Base-by-base conservation (phyloP, 208 protist genomes). In the Acanthamoeba divionensis region DNA sequence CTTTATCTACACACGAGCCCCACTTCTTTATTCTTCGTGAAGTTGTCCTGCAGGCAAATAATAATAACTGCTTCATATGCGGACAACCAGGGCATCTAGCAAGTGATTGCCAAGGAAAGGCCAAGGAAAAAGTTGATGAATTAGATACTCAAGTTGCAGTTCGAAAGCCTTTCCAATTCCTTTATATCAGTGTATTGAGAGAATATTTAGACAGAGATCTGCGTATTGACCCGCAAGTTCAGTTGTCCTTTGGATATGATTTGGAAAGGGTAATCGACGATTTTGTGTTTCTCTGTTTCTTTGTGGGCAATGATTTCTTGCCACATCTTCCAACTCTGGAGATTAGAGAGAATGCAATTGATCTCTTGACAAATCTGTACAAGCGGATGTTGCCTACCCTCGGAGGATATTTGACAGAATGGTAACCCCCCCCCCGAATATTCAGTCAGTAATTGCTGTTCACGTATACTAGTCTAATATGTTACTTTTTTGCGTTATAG, bases 251-350 rank as follows among this genome's bases (percentile, higher is more conserved):
- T 29, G 54, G 62, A n/a, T 98, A 96, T 91, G 90, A 98, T 90
- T 97, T 99, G 66, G 98, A 99, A 93, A 92, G 98, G 24, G 93
- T 99, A 1, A 90, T 99, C 13, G 98, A 99, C 91, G 99, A 99
- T 93, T 99, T 99, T 93, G 95, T 99, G 33, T 99, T 99, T 75
- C 91, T 99, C 4, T 99, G 98, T 95, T 99, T 99, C 92, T 98
- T 99, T 83, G 96, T 98, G 41, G 99, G 99, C 38, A 99, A 99
- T 91, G 99, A 99, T 94, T 99, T 99, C 90, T 92, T 99, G 41
- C 98, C 98, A 21, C 98, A 99, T 91, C 91, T 99, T 12, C 98
- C 98, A 13, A 95, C 97, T 7, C 94, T 99, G 2, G 97, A 99
- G 12, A 99, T 83, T 36, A 21, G 73, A 86, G 97, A 98, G 44